Conservation (phyloP, 768 basidiomycete species). For the Dioszegia crocea region DNA sequence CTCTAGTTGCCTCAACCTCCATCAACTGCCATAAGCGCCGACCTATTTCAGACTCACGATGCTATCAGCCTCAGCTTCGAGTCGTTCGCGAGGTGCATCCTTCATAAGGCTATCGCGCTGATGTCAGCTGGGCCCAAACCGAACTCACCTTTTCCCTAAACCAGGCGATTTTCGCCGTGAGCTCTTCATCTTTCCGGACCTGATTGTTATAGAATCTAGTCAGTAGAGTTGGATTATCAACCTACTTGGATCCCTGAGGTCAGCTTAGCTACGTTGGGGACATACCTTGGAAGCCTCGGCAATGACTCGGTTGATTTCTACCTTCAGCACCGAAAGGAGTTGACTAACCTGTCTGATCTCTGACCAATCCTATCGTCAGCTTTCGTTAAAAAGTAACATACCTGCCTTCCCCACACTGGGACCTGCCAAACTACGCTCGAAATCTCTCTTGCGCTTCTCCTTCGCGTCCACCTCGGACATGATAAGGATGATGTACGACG, state of each 20-base stretch:
- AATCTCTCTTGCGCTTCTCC: conserved; percentile 21
- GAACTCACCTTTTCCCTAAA: conserved; percentile 57
- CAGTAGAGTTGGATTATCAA: conserved; percentile 48
- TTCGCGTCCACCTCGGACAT: conserved; percentile 3
- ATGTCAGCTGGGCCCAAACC: conserved; percentile 48
- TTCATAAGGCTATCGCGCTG: conserved; percentile 40
- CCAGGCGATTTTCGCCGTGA: conserved; percentile 69
- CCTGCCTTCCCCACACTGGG: conserved; percentile 87
- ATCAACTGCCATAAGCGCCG: conserved; percentile 50
- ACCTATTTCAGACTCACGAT: conserved; percentile 55
- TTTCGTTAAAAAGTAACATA: conserved; percentile 49
- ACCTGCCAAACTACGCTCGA: conserved; percentile 62
- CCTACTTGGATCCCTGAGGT: conserved; percentile 66
- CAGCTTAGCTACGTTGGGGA: not conserved
- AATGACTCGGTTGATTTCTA: conserved; percentile 81
- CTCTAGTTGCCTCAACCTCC: conserved; percentile 69
- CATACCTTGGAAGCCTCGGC: conserved; percentile 72
- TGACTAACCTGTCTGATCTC: conserved; percentile 42
- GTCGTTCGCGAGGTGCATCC: conserved; percentile 52
- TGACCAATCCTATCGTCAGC: conserved; percentile 28
- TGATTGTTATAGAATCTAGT: conserved; percentile 61
- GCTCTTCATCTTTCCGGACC: conserved; percentile 79
- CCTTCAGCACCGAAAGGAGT: conserved; percentile 22
- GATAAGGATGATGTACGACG: not conserved
- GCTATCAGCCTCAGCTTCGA: conserved; percentile 66